Percentiles rank a stretch among this genome's conserved stretches.
phyloP scores from a whole-genome alignment of 2,329 filamentous ascomycete genomes.

The Aureobasidium mangrovei region DNA sequence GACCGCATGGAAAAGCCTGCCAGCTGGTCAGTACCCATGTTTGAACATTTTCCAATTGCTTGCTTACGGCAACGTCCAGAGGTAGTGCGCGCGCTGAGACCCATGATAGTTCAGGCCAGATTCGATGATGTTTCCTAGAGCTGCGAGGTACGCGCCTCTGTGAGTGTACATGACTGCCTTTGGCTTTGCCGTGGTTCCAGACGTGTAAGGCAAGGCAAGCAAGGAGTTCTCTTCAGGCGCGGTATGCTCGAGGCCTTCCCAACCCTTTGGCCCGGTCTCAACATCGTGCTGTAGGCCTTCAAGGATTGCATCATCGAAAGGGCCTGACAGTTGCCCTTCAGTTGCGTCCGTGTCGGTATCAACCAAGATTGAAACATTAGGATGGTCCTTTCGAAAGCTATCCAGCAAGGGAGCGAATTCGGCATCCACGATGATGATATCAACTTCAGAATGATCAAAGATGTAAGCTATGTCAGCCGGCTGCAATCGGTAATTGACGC shows the following conservation, averaged over 20 bases:
- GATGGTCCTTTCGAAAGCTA: slow-evolving; percentile 52
- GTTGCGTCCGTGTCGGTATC: slow-evolving; percentile 77
- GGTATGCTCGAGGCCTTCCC: slow-evolving; percentile 66
- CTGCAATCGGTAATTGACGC: slow-evolving; percentile 67
- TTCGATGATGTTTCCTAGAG: slow-evolving; percentile 80
- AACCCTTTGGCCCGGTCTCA: slow-evolving; percentile 58
- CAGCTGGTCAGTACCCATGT: neutral
- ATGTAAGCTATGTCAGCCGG: slow-evolving; percentile 84
- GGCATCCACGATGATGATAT: slow-evolving; percentile 75
- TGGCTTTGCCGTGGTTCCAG: slow-evolving; percentile 80
- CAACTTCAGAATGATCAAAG: slow-evolving; percentile 76
- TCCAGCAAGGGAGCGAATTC: slow-evolving; percentile 69
- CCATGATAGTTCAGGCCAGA: slow-evolving; percentile 64
- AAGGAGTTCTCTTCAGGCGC: slow-evolving; percentile 67
- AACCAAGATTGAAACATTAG: slow-evolving; percentile 61
- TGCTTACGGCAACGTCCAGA: slow-evolving; percentile 71
- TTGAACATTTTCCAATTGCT: neutral
- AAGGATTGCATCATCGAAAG: slow-evolving; percentile 73
- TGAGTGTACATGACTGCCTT: slow-evolving; percentile 94
- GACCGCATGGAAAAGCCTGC: slow-evolving; percentile 60
- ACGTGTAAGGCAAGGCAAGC: slow-evolving; percentile 86
- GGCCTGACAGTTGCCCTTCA: slow-evolving; percentile 64
- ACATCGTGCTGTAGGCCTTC: slow-evolving; percentile 69
- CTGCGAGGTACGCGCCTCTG: slow-evolving; percentile 75
- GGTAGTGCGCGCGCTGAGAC: slow-evolving; percentile 50